Evolutionary conservation across 164 flowering plant genomes (phyloP).

Genomic region (Annona cherimola): DNA sequence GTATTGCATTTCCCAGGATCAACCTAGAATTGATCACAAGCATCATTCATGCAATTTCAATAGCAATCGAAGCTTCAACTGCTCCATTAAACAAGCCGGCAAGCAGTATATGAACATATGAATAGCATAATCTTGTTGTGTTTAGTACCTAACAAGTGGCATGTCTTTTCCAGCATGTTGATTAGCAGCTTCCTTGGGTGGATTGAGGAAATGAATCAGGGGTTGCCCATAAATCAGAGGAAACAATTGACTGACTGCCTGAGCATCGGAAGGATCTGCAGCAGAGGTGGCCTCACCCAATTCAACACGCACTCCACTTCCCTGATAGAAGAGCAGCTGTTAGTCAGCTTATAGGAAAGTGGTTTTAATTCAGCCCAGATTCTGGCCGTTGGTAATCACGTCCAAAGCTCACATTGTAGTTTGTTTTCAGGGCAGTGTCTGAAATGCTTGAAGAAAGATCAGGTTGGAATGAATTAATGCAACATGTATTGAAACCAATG

Average conservation of each 20-base stretch:
- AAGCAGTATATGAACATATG: neutral
- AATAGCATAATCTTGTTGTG: neutral
- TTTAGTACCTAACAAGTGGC: conserved; percentile 10
- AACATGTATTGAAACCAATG: too few species aligned
- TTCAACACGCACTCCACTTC: conserved; percentile 13
- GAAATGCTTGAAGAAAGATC: too few species aligned
- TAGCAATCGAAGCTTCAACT: too few species aligned
- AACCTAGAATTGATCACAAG: too few species aligned
- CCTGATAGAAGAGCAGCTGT: conserved; percentile 5
- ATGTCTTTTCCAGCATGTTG: conserved; percentile 3
- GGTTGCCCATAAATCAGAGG: conserved; percentile 21
- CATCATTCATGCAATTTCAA: too few species aligned
- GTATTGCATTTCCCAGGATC: too few species aligned
- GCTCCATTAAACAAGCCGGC: neutral
- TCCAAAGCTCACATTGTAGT: too few species aligned
- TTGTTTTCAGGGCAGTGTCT: too few species aligned
- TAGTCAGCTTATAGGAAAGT: neutral
- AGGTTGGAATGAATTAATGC: too few species aligned
- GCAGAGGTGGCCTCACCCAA: conserved; percentile 16
- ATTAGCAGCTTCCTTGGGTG: neutral
- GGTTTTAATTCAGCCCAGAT: too few species aligned
- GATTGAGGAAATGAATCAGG: conserved; percentile 10
- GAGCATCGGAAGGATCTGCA: conserved; percentile 18
- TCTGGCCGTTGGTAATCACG: too few species aligned
- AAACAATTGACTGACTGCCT: conserved; percentile 15